Conservation (phyloP, 2,329 filamentous ascomycete genomes). For the Graphium sp. region DNA sequence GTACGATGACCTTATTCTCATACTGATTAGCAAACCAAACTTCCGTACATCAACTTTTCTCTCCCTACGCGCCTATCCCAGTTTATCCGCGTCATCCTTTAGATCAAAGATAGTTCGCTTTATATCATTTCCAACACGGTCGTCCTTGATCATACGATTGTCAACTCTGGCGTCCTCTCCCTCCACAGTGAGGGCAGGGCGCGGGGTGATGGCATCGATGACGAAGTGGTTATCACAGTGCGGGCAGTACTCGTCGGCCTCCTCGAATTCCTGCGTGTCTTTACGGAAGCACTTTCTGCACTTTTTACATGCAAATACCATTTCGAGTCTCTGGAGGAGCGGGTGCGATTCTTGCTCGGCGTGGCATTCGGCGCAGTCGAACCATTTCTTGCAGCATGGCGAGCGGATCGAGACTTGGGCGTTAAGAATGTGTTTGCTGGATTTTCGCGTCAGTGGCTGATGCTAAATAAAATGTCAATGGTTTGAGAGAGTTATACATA, state of each 20-base stretch:
- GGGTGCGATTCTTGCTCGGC: constrained; percentile 61
- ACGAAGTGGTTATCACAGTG: constrained; percentile 99
- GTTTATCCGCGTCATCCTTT: constrained; percentile 53
- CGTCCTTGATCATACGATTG: constrained; percentile 83
- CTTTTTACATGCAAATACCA: constrained; percentile 96
- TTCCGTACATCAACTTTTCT: constrained; percentile 5
- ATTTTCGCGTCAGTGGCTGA: background rate
- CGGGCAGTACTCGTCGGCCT: constrained; percentile 96
- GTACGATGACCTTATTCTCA: background rate
- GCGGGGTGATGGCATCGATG: constrained; percentile 71
- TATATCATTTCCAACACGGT: constrained; percentile 44
- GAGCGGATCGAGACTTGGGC: constrained; percentile 93
- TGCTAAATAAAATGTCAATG: too few relatives aligned
- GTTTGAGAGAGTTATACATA: background rate
- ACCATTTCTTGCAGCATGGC: constrained; percentile 96
- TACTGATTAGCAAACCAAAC: constrained; percentile 3
- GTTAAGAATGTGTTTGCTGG: constrained; percentile 94
- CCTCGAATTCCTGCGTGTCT: constrained; percentile 80
- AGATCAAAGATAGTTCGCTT: constrained; percentile 58
- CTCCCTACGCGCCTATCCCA: constrained; percentile 38
- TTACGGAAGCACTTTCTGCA: constrained; percentile 98
- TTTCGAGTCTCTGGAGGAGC: constrained; percentile 64
- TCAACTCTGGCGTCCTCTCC: constrained; percentile 81
- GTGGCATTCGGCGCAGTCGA: constrained; percentile 95
- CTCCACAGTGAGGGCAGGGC: constrained; percentile 72